These are phyloP conservation scores for Pittosporum tobira DNA, from an alignment of 129 eudicot species.

Conservation along the genomic window DNA sequence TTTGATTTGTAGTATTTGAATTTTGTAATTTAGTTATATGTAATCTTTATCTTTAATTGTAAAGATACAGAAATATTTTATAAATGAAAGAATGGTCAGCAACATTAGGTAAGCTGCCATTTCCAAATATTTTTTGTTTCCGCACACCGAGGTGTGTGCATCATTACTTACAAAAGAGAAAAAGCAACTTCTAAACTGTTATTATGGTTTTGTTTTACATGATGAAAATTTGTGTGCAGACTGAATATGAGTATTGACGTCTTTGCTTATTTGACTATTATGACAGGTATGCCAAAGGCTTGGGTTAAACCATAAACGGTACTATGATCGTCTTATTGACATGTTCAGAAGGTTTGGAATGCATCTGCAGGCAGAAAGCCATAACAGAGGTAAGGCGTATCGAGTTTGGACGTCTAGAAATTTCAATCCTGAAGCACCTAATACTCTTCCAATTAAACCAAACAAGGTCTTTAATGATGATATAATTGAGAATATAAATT, in stretches of 20 bases:
- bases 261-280: constrained; percentile 3
- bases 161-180: no score
- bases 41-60: no score
- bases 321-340: constrained; percentile 38
- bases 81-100: no score
- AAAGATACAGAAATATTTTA: no score
- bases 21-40: no score
- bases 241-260: neutral
- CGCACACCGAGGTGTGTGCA: constrained; percentile 47
- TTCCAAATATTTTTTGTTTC: no score
- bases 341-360: constrained; percentile 61
- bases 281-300: constrained; percentile 68
- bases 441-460: constrained; percentile 19
- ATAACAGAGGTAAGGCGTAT: constrained; percentile 53
- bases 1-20: no score
- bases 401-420: constrained; percentile 74
- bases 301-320: constrained; percentile 53
- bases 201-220: no score
- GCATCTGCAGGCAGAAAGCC: constrained; percentile 58
- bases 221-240: neutral
- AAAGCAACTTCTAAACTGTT: no score
- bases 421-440: constrained; percentile 28
- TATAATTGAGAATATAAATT: constrained; percentile 5
- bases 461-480: constrained; percentile 16
- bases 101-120: no score